A percentile compares a stretch with the other conserved stretches of the same genome.
Evolutionary conservation across 208 protist genomes (phyloP).

Genomic region (Acanthamoeba healyi): DNA sequence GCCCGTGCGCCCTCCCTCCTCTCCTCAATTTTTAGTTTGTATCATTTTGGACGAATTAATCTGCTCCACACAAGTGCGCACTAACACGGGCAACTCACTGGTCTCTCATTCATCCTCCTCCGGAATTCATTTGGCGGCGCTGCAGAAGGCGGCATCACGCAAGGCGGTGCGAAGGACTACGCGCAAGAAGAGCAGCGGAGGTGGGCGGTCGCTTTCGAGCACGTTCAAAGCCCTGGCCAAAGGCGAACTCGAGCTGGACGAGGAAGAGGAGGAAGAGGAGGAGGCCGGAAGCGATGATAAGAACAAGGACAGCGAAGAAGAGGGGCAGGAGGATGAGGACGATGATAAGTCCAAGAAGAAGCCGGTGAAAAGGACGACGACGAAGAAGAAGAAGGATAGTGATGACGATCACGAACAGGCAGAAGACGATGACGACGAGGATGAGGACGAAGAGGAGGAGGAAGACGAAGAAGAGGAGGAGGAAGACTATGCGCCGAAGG

Average conservation of each 20-base stretch:
- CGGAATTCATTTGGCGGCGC: neutral
- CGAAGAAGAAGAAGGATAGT: neutral
- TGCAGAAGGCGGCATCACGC: neutral
- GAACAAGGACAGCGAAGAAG: neutral
- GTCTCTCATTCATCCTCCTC: too few relatives aligned
- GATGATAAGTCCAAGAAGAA: neutral
- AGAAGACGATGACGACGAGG: neutral
- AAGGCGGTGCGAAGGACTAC: neutral
- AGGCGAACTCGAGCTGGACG: neutral
- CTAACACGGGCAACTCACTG: too few relatives aligned
- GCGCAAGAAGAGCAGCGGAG: neutral
- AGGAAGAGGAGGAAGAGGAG: neutral
- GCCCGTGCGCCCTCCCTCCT: neutral
- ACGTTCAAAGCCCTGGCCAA: neutral
- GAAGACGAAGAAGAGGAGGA: neutral
- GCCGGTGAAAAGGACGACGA: neutral
- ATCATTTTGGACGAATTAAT: neutral
- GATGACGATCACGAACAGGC: neutral
- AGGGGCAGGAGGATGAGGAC: neutral
- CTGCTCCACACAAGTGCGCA: too few relatives aligned
- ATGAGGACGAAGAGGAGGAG: neutral
- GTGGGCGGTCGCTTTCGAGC: conserved; percentile 7
- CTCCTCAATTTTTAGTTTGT: neutral
- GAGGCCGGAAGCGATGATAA: too few relatives aligned
- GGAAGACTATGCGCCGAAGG: neutral